phyloP scores from a whole-genome alignment of 495 filamentous ascomycete species.

The Xylaria sp. region DNA sequence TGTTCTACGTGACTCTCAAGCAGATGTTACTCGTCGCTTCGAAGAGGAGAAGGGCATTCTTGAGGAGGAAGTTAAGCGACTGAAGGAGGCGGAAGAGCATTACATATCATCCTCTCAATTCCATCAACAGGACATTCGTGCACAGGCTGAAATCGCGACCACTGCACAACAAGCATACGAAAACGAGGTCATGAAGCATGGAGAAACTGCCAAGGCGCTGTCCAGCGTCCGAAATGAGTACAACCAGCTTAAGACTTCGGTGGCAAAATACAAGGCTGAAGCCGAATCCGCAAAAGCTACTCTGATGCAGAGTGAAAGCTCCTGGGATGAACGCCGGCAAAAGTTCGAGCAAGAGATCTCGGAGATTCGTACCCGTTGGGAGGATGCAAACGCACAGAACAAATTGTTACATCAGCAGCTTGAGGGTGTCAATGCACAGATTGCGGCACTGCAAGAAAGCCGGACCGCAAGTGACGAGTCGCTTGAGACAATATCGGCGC shows the following conservation, averaged over 20 bases:
- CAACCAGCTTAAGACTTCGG: constrained; percentile 79
- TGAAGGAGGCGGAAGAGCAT: constrained; percentile 86
- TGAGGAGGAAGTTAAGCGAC: constrained; percentile 75
- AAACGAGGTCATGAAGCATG: constrained; percentile 89
- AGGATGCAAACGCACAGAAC: constrained; percentile 85
- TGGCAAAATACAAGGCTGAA: constrained; percentile 73
- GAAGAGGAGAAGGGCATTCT: constrained; percentile 80
- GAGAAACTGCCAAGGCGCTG: constrained; percentile 84
- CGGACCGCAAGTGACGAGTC: constrained; percentile 61
- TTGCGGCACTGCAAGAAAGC: constrained; percentile 76
- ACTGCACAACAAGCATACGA: constrained; percentile 96
- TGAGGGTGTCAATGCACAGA: constrained; percentile 79
- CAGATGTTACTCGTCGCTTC: constrained; percentile 71
- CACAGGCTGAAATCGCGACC: constrained; percentile 90
- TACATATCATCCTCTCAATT: constrained; percentile 76
- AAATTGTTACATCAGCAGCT: constrained; percentile 86
- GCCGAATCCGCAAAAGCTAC: constrained; percentile 81
- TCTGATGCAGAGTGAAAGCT: constrained; percentile 80
- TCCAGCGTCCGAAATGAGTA: constrained; percentile 79
- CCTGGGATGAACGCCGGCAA: constrained; percentile 81
- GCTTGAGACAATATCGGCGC: constrained; percentile 36
- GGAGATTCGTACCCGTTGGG: constrained; percentile 77
- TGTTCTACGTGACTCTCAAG: constrained; percentile 75
- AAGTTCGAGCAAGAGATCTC: constrained; percentile 82
- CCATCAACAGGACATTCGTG: constrained; percentile 88